Evolutionary conservation across 1,139 yeast genomes (phyloP).

Genomic region (Saccharomyces hybrid): DNA sequence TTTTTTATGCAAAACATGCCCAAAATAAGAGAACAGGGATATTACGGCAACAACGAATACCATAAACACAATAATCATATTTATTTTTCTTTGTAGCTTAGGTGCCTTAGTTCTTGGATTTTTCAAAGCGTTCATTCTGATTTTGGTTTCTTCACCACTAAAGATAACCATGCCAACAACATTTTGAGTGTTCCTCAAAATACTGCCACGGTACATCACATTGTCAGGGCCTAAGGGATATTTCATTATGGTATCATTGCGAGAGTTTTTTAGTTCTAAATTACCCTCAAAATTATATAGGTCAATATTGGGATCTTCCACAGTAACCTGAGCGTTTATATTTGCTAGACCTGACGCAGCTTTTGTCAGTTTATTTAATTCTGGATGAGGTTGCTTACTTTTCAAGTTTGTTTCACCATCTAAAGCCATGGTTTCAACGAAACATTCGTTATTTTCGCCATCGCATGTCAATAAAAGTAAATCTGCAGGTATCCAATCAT

Average conservation of each 20-base stretch:
- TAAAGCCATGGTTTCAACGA: slow-evolving; percentile 91
- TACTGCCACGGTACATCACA: slow-evolving; percentile 80
- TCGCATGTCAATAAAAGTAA: slow-evolving; percentile 60
- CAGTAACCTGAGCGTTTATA: slow-evolving; percentile 47
- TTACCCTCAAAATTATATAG: slow-evolving; percentile 89
- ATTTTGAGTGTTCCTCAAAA: slow-evolving; percentile 71
- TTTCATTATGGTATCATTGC: slow-evolving; percentile 23
- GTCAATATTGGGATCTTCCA: slow-evolving; percentile 89
- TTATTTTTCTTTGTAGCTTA: slow-evolving; percentile 73
- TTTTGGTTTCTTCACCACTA: slow-evolving; percentile 93
- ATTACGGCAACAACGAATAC: slow-evolving; percentile 68
- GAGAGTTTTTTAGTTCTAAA: slow-evolving; percentile 31
- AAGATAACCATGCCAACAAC: slow-evolving; percentile 76
- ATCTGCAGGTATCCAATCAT: slow-evolving; percentile 95
- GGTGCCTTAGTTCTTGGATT: slow-evolving; percentile 93
- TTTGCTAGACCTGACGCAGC: slow-evolving; percentile 47
- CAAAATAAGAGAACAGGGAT: slow-evolving; percentile 78
- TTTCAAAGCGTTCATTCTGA: slow-evolving; percentile 87
- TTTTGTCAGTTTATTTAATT: slow-evolving; percentile 44
- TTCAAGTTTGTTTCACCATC: slow-evolving; percentile 96
- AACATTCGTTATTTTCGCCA: slow-evolving; percentile 64
- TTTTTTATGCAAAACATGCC: slow-evolving; percentile 50
- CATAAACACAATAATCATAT: slow-evolving; percentile 80
- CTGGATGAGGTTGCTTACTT: slow-evolving; percentile 59
- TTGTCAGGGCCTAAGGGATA: slow-evolving; percentile 74